phyloP scores from a whole-genome alignment of 139 green algal genomes.

The Chlamydomonas sp. region DNA sequence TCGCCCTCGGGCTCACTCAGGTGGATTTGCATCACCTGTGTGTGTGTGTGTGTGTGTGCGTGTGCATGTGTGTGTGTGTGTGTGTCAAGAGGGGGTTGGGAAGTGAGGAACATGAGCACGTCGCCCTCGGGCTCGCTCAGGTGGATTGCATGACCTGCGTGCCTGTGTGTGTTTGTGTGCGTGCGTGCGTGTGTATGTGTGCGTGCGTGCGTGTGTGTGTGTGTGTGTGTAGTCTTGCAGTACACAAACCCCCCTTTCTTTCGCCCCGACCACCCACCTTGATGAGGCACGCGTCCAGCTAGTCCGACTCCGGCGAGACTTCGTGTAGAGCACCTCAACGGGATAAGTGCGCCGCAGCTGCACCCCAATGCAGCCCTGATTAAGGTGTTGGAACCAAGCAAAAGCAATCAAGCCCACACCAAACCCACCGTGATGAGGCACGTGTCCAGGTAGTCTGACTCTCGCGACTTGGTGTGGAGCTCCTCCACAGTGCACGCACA shows the following conservation, averaged over 20 bases:
- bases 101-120: conserved; percentile 88
- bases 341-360: conserved; percentile 94
- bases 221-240: no score
- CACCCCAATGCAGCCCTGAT: no score
- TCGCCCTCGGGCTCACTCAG: conserved; percentile 71
- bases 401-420: no score
- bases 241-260: no score
- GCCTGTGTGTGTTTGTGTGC: no score
- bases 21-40: conserved; percentile 77
- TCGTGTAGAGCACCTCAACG: conserved; percentile 88
- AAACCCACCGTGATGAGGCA: conserved; percentile 93
- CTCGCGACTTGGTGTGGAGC: no score
- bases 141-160: conserved; percentile 73
- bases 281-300: conserved; percentile 91
- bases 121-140: conserved; percentile 71
- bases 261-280: no score
- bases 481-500: conserved; percentile 78
- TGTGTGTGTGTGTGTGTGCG: no score
- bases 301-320: conserved; percentile 79
- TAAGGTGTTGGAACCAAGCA: no score
- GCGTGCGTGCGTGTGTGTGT: conserved; percentile 68
- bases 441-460: conserved; percentile 91
- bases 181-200: no score
- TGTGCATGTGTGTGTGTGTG: conserved; percentile 67
- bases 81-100: no score